Evolutionary conservation across 2,329 filamentous ascomycete genomes (phyloP), one percentile per base, ranked within the genome.

Genomic region (Triangularia setosa): DNA sequence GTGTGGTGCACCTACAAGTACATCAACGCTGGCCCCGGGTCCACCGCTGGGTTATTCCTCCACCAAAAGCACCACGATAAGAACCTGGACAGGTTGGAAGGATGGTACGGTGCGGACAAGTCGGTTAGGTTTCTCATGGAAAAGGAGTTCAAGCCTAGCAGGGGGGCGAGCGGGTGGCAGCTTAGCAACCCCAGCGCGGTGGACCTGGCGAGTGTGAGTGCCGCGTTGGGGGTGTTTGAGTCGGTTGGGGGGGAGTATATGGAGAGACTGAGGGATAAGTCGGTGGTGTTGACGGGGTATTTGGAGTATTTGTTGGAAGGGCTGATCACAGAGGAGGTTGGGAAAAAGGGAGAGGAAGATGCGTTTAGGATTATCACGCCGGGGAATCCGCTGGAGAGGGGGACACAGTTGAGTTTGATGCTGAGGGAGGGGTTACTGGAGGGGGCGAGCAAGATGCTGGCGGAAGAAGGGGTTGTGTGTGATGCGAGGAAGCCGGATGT

Each of bases 1-100:
- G 91, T 86, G 61, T 97, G 93, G 93, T 97, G 93, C 77, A 93
- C 89, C 18, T 97, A 97, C 83, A 97, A 97, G 79, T 97, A 97
- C 79, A 84, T 96, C 75, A 96, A 96, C 74, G 87, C 88, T 25
- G 93, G 93, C 0, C 92, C 93, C 0, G 93, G 93, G 3, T 84
- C 88, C 16, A 96, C 96, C 68, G 92, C 86, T 1, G 92, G 90
- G 0, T 80, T 89, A 0, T 97, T 93, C 69, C 90, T 97, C 8
- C 92, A 97, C 75, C 86, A 91, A 73, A 82, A 80, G 44, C 90
- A 96, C 73, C 89, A 95, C 73, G 73, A 76, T 11, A 73, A 79
- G 0, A 93, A 88, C 72, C 82, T 83, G 16, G 88, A 86, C 4
- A 84, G 93, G 3, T 80, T 97, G 1, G 82, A 86, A 33, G 93